Percentiles rank a stretch among this genome's conserved stretches.
These are phyloP conservation scores for Fusarium citri DNA, from an alignment of 2,329 filamentous ascomycete species.

Conservation along the genomic window DNA sequence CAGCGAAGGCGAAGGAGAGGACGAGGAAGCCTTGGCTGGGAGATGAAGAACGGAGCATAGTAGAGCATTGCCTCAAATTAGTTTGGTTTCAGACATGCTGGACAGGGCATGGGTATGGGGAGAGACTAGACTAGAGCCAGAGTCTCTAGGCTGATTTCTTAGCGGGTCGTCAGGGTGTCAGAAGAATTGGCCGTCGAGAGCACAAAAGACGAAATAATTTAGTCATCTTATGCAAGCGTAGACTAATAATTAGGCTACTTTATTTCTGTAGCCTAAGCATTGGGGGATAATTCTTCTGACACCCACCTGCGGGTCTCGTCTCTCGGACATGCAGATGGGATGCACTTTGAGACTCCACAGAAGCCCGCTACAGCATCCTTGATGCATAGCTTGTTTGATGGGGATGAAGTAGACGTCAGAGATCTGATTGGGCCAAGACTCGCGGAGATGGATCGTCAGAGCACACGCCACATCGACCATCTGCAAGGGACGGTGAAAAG, in stretches of 20 bases:
- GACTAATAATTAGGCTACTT: no score
- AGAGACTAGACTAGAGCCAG: neutral
- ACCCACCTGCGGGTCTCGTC: constrained; percentile 11
- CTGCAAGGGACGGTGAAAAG: constrained; percentile 19
- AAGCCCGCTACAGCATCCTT: constrained; percentile 26
- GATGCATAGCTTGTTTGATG: constrained; percentile 45
- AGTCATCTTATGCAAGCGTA: no score
- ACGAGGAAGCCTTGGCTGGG: constrained; percentile 20
- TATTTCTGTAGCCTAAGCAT: no score
- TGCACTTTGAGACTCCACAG: constrained; percentile 10
- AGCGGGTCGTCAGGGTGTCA: no score
- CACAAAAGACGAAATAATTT: no score
- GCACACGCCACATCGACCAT: constrained; percentile 29
- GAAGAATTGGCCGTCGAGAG: no score
- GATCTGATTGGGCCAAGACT: constrained; percentile 17
- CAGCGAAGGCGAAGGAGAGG: constrained; percentile 2
- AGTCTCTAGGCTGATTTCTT: no score
- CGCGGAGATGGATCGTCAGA: constrained; percentile 15
- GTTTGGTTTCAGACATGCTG: constrained; percentile 44
- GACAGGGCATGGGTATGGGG: constrained; percentile 15
- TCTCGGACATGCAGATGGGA: constrained; percentile 9
- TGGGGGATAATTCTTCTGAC: no score
- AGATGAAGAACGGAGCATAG: constrained; percentile 42
- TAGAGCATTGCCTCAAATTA: constrained; percentile 33
- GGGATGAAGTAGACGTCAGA: constrained; percentile 10